Evolutionary conservation across 331 rosid species (phyloP).

Genomic region (Acacia concinna): DNA sequence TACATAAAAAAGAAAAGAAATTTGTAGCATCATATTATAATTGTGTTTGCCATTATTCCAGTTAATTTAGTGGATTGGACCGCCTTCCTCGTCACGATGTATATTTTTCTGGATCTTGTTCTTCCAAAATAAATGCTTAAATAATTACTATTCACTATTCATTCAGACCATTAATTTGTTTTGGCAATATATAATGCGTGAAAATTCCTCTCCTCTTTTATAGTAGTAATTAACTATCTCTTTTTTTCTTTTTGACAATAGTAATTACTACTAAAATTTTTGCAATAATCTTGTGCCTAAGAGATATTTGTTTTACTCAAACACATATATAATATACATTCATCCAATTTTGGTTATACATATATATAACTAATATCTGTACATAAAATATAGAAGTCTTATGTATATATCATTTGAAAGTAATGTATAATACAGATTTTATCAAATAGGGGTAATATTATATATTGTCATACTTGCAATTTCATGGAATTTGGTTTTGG

Average conservation of each 20-base stretch:
- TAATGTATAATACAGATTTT: not conserved
- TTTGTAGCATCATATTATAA: constrained; percentile 1
- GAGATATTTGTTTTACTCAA: not conserved
- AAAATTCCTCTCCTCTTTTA: too few species aligned
- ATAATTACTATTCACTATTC: not conserved
- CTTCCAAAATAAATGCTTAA: not conserved
- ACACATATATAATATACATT: too few species aligned
- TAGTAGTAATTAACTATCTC: too few species aligned
- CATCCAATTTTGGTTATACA: too few species aligned
- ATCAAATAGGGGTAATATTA: too few species aligned
- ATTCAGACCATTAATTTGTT: too few species aligned
- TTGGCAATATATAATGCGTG: too few species aligned
- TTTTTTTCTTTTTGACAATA: too few species aligned
- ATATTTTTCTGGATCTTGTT: not conserved
- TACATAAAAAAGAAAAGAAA: not conserved
- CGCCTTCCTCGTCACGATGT: constrained; percentile 5
- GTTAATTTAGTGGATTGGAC: not conserved
- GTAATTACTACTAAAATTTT: too few species aligned
- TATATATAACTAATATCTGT: not conserved
- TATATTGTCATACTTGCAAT: too few species aligned
- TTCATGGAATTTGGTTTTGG: too few species aligned
- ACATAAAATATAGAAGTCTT: not conserved
- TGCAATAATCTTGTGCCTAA: not conserved
- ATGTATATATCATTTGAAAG: not conserved
- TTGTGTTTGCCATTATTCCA: constrained; percentile 15